Percentiles rank a stretch among this genome's conserved stretches.
phyloP scores from a whole-genome alignment of 192 early-diverging fungal genomes.

The Backusella tuberculispora region DNA sequence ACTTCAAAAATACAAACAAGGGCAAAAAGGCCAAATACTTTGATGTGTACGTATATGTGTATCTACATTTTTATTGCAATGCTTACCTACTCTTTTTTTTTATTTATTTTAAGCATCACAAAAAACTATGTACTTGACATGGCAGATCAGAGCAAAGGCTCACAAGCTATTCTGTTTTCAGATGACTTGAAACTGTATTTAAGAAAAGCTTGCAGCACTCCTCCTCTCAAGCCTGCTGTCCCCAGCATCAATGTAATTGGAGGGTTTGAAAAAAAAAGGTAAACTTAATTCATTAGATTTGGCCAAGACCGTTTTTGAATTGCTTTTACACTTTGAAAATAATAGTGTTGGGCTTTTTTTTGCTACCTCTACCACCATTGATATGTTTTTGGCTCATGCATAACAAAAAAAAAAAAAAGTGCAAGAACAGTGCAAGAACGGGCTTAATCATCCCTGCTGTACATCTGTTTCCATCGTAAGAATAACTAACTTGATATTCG shows the following conservation, averaged over 20 bases:
- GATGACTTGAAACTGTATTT: not conserved
- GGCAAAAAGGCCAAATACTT: conserved; percentile 9
- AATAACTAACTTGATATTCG: conserved; percentile 15
- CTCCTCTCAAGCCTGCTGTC: conserved; percentile 2
- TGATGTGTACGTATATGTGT: not conserved
- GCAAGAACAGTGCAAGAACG: conserved; percentile 3
- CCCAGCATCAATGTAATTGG: not conserved
- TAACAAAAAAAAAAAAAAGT: not conserved
- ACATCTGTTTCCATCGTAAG: conserved; percentile 18
- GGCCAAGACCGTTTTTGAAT: conserved; percentile 23
- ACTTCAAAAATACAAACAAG: not conserved
- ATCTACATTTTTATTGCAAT: conserved; percentile 15
- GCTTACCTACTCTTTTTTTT: conserved; percentile 6
- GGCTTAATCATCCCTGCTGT: conserved; percentile 3
- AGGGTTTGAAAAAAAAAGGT: not conserved
- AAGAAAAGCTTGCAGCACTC: not conserved
- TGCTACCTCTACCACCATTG: conserved; percentile 12
- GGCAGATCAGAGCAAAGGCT: not conserved
- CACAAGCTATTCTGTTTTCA: conserved; percentile 16
- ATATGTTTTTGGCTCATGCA: not conserved
- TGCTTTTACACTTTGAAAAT: conserved; percentile 22
- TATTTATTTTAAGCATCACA: not conserved
- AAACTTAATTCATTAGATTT: conserved; percentile 6
- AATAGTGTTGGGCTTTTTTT: conserved; percentile 12
- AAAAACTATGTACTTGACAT: conserved; percentile 9